Base-by-base conservation (phyloP, 495 filamentous ascomycete species). In the Viridothelium virens region DNA sequence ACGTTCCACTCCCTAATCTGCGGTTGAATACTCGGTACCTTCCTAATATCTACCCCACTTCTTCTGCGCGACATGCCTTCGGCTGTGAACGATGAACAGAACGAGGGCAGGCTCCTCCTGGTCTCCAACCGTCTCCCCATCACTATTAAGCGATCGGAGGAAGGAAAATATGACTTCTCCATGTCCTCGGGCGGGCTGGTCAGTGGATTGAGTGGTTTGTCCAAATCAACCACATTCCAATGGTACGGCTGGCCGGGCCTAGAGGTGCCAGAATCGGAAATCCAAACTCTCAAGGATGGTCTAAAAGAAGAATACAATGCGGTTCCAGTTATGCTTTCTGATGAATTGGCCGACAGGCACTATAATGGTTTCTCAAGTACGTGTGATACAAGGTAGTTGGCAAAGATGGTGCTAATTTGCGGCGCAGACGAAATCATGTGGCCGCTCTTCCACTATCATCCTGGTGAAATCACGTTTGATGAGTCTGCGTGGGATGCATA, bases 231-330 rank as follows among this genome's bases (percentile, higher is more conserved):
- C 11, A 93, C 86, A 53, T 97, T 96, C 79, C 87, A 91, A 74
- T 98, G 94, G 93, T 97, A 96, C 76, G 93, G 93, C 66, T 98
- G 94, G 94, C 92, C 93, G 7, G 93, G 93, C 38, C 74, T 96
- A 65, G 90, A 96, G 37, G 78, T 85, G 2, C 78, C 79, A 36
- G 77, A 81, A 39, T 67, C 80, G 36, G 81, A 79, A 41, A 71
- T 77, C 53, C 38, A 61, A 9, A 64, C 53, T 3, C 71, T 85
- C 16, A 72, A 71, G 16, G 66, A 76, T 25, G 74, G 75, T 16
- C 68, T 86, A 66, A 73, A 75, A 48, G 74, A 74, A 4, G 77
- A 82, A 38, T 80, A 85, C 63, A 75, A 80, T 68, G 83, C 83
- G 0, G 72, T 82, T 2, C 80, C 82, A 0, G 77, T 86, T 63